phyloP scores from a whole-genome alignment of 129 eudicot genomes.

The Flaveria sonorensis region DNA sequence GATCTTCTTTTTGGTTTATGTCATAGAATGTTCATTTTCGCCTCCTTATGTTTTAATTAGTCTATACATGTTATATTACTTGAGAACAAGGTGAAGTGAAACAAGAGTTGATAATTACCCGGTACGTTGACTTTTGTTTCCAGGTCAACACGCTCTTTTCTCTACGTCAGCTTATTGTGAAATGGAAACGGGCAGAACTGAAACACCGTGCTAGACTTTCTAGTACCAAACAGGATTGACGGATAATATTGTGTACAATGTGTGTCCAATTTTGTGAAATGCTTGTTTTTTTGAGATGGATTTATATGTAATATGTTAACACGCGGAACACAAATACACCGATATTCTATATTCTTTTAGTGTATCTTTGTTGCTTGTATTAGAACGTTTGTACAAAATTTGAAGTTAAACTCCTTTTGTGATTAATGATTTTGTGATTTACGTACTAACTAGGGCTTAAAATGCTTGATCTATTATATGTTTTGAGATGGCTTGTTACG shows the following conservation, averaged over 20 bases:
- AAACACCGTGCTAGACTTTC: slow-evolving; percentile 83
- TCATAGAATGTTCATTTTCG: background rate
- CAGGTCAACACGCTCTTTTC: slow-evolving; percentile 86
- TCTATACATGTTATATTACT: background rate
- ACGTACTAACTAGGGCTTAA: too few relatives aligned
- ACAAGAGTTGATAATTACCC: background rate
- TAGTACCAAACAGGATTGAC: slow-evolving; percentile 58
- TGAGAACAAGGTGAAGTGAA: background rate
- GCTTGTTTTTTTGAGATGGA: slow-evolving; percentile 19
- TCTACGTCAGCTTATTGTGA: slow-evolving; percentile 68
- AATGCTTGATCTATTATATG: too few relatives aligned
- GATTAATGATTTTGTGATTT: too few relatives aligned
- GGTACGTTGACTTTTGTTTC: background rate
- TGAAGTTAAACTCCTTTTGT: too few relatives aligned
- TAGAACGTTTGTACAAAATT: too few relatives aligned
- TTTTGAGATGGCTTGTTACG: too few relatives aligned
- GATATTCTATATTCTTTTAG: too few relatives aligned
- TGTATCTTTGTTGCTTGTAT: too few relatives aligned
- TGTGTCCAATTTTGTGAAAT: slow-evolving; percentile 2
- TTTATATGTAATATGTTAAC: slow-evolving; percentile 14
- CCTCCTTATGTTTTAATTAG: background rate
- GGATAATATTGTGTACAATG: slow-evolving; percentile 4
- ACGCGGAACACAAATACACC: background rate
- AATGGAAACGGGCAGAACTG: slow-evolving; percentile 92
- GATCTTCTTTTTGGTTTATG: background rate